Evolutionary conservation across 208 protist genomes (phyloP), one percentile per base, ranked within the genome.

Genomic region (Trypanosomatidae sp.): DNA sequence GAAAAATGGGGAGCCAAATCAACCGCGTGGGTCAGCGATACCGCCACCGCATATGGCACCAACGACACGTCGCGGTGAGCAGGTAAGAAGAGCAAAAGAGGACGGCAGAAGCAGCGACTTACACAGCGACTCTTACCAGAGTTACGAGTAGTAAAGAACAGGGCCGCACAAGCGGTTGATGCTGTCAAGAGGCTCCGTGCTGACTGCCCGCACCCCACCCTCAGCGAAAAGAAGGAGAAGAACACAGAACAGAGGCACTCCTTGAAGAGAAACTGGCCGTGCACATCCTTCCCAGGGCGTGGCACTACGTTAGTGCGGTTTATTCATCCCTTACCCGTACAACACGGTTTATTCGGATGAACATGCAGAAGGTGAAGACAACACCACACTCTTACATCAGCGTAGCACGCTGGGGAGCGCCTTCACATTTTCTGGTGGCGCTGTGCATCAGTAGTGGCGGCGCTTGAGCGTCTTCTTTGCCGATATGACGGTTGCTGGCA

Each of bases 381-480:
- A 25, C 60, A 15, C 10, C 60, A 19, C 39, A n/a, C 39, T 3
- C 33, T 17, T 3, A 3, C 60, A 17, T 65, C 6, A 19, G 22
- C 25, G 53, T 58, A 0, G 9, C 25, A 43, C 33, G 33, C 8
- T 12, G 17, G 39, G 39, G 36, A 65, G 36, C 15, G 30, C 36
- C 2, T 3, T 13, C 60, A 65, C 17, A 25, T 43, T 3, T 7
- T n/a, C 30, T 0, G 8, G 9, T 25, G 36, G 46, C 12, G 2
- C n/a, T 25, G 5, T n/a, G 7, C 19, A 22, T 73, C 36, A 79
- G 52, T 79, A 79, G 69, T 71, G 64, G 10, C 62, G 75, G 22
- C 75, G 75, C 46, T 66, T 62, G 36, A 74, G 44, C 13, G 64
- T 66, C 60, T 79, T 83, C 66, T 79, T 79, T 2, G 66, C 46